Percentiles rank a stretch among this genome's conserved stretches.
phyloP scores from a whole-genome alignment of 352 stramenopile species.

The Globisporangium iwayamae region DNA sequence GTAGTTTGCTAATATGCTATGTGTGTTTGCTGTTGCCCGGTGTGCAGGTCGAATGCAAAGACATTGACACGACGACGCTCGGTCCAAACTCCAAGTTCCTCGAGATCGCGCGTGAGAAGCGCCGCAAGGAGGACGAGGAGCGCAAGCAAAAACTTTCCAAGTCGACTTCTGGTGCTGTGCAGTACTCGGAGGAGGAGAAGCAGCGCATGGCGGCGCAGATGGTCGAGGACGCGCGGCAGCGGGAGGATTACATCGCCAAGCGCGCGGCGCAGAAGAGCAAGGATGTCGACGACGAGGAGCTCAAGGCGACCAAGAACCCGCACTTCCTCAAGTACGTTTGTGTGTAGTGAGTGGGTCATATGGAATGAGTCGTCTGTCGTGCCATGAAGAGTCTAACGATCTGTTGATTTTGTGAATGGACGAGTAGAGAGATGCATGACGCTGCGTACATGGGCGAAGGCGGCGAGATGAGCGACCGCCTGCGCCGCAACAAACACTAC shows the following conservation, averaged over 20 bases:
- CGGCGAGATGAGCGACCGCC: slow-evolving; percentile 66
- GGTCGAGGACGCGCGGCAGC: slow-evolving; percentile 66
- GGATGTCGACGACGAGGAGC: slow-evolving; percentile 52
- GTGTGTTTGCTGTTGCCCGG: slow-evolving; percentile 14
- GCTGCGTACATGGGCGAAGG: slow-evolving; percentile 63
- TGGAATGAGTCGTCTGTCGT: background rate
- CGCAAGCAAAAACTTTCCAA: slow-evolving; percentile 62
- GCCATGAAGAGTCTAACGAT: background rate
- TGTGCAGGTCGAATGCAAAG: slow-evolving; percentile 56
- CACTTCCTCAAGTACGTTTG: slow-evolving; percentile 70
- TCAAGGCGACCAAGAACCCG: slow-evolving; percentile 49
- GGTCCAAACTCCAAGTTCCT: slow-evolving; percentile 79
- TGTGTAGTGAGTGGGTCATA: no score
- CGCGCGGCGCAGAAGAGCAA: slow-evolving; percentile 47
- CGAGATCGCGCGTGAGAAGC: slow-evolving; percentile 63
- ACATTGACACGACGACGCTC: slow-evolving; percentile 73
- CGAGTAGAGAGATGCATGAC: slow-evolving; percentile 59
- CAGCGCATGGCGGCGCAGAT: slow-evolving; percentile 58
- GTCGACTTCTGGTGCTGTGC: slow-evolving; percentile 13
- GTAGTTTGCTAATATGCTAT: background rate
- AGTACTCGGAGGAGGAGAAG: slow-evolving; percentile 61
- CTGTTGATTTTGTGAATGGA: slow-evolving; percentile 4
- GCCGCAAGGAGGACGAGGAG: slow-evolving; percentile 66
- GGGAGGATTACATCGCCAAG: slow-evolving; percentile 59
- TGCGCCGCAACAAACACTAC: slow-evolving; percentile 82